Evolutionary conservation across 345 rosid species (phyloP), one percentile per base, ranked within the genome.

Genomic region (Linum tenue): DNA sequence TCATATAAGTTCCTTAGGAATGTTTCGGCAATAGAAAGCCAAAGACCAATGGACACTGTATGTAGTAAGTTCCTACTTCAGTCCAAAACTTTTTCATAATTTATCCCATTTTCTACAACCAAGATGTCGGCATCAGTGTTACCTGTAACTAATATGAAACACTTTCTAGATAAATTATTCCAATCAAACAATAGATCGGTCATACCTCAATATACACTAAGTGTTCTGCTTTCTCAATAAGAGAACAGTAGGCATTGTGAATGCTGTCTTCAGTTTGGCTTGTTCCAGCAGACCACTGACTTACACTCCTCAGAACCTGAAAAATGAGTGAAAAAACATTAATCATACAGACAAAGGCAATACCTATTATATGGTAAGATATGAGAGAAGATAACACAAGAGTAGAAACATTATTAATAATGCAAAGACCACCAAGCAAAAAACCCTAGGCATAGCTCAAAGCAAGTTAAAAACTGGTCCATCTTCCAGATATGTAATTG

Each of bases 271-370:
- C 98, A 64, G 78, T 72, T 82, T 89, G 99, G 82, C 97, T 85
- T 65, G 98, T 91, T 80, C 99, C 99, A 59, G 98, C 94, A 68
- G 98, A 95, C 99, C 99, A 91, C 73, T 91, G 98, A 74, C 98
- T 95, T 74, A 89, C 99, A 80, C 99, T 95, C 83, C 99, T 82
- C 77, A 91, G 76, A 69, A 95, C 83, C 99, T 91, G 90, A 63
- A 77, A 82, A 78, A 16, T 2, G 7, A 12, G 41, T 39, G 41
- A 9, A 22, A 44, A 44, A 7, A 9, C 7, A 44, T 44, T 2
- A 44, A 7, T 48, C 14, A 9, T 48, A 48, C 14, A 22, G 31
- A 22, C 31, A 22, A 22, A 22, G 31, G 31, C 31, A 22, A 22
- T 22, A 22, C 31, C 31, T 22, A 22, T 22, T 22, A 22, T 22